Evolutionary conservation across 257 asterid genomes (phyloP), one percentile per base, ranked within the genome.

Genomic region (Galeopsis tetrahit): DNA sequence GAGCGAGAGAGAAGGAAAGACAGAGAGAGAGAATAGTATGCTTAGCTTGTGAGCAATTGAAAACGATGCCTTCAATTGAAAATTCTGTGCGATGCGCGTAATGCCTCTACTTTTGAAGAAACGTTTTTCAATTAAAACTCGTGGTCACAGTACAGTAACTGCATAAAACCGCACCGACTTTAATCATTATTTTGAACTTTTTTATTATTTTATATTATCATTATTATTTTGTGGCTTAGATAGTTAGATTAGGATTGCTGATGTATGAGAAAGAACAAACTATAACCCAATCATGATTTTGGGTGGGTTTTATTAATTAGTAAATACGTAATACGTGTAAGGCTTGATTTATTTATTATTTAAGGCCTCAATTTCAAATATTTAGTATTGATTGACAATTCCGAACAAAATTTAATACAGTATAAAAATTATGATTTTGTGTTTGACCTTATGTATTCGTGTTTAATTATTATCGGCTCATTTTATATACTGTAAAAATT

Each of bases 141-240:
- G 77, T 64, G 71, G 36, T 5, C 46, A 5, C 71, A 40, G 6
- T n/a, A 5, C 71, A 40, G 6, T n/a, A 42, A 64, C 67, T 73
- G 78, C 72, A 65, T 65, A 65, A 59, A 32, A 33, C 49, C 52
- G 44, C 78, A 73, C 78, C 78, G 72, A 65, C 78, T 33, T n/a
- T 36, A 64, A 65, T 65, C 72, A 65, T 73, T 73, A 39, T 38
- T 53, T 53, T 11, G 3, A 14, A 46, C 38, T 71, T 4, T n/a
- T 33, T 46, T 10, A 8, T 8, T 46, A 7, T 57, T 5, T 43
- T 31, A 1, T 31, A 5, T 32, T 33, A 14, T 42, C 9, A 3
- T 32, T 8, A 0, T 68, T 69, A 7, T 31, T 11, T 3, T 31
- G 49, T 70, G 48, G 59, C 61, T 32, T 21, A 21, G 28, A 21